Evolutionary conservation across 345 rosid species (phyloP).

Genomic region (Gossypium australe): DNA sequence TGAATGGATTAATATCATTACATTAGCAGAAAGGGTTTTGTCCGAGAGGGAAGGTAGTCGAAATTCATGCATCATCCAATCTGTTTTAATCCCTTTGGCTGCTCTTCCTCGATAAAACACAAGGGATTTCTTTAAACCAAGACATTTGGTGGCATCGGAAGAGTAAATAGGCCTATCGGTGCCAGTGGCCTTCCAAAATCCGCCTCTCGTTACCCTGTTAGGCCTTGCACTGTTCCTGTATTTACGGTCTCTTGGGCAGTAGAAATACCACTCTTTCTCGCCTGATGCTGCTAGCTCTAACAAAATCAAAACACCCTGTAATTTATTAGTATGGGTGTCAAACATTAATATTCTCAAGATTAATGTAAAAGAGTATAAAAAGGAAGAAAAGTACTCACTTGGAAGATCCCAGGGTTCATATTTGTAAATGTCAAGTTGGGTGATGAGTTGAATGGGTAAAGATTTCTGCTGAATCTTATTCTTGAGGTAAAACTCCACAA

Average conservation of each 20-base stretch:
- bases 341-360: too few relatives aligned
- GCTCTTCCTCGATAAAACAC: conserved; percentile 95
- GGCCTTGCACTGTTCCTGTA: conserved; percentile 90
- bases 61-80: conserved; percentile 99
- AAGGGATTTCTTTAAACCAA: conserved; percentile 86
- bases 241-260: conserved; percentile 88
- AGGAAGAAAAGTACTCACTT: conserved; percentile 43
- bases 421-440: conserved; percentile 90
- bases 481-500: conserved; percentile 77
- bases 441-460: conserved; percentile 73
- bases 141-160: conserved; percentile 61
- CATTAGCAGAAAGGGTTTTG: conserved; percentile 62
- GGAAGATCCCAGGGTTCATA: conserved; percentile 98
- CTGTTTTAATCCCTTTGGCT: conserved; percentile 86
- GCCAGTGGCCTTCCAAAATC: conserved; percentile 97
- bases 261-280: conserved; percentile 94
- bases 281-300: conserved; percentile 64
- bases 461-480: conserved; percentile 57
- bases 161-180: conserved; percentile 96
- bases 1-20: conserved; percentile 16
- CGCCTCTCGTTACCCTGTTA: conserved; percentile 87
- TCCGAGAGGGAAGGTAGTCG: conserved; percentile 70
- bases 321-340: too few relatives aligned
- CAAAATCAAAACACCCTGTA: not conserved
- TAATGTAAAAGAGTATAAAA: not conserved